Percentiles rank a stretch among this genome's conserved stretches.
These are phyloP conservation scores for Gossypium ekmanianum DNA, from an alignment of 345 rosid species.

Conservation along the genomic window DNA sequence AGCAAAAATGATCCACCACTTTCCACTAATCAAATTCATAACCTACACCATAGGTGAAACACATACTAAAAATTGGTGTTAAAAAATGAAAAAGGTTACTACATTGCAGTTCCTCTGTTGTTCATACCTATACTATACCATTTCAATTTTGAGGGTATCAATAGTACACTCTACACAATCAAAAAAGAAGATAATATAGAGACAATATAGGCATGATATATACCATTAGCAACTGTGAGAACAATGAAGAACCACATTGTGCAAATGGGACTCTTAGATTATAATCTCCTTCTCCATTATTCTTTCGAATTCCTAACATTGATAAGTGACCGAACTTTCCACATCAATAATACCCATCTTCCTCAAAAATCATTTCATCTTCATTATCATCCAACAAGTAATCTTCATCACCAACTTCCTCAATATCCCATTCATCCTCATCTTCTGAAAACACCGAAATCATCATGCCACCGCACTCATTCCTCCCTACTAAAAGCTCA, in stretches of 20 bases:
- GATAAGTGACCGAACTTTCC: not conserved
- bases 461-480: slow-evolving; percentile 43
- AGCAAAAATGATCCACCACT: not conserved
- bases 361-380: slow-evolving; percentile 30
- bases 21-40: not conserved
- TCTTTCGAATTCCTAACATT: not conserved
- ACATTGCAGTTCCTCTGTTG: not conserved
- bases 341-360: slow-evolving; percentile 25
- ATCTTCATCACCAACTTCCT: slow-evolving; percentile 26
- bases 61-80: not conserved
- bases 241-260: not conserved
- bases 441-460: slow-evolving; percentile 66
- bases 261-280: not conserved
- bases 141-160: not conserved
- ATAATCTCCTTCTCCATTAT: not conserved
- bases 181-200: not conserved
- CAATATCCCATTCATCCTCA: slow-evolving; percentile 39
- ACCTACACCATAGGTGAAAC: not conserved
- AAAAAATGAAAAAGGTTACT: not conserved
- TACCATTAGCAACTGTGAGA: not conserved
- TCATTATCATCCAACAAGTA: slow-evolving; percentile 42
- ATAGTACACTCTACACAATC: not conserved
- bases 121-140: not conserved
- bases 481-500: slow-evolving; percentile 44
- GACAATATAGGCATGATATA: slow-evolving; percentile 1